Percentiles rank a stretch among this genome's conserved stretches.
These are phyloP conservation scores for Kwoniella mangroviensis DNA, from an alignment of 768 basidiomycete genomes.

Conservation along the genomic window DNA sequence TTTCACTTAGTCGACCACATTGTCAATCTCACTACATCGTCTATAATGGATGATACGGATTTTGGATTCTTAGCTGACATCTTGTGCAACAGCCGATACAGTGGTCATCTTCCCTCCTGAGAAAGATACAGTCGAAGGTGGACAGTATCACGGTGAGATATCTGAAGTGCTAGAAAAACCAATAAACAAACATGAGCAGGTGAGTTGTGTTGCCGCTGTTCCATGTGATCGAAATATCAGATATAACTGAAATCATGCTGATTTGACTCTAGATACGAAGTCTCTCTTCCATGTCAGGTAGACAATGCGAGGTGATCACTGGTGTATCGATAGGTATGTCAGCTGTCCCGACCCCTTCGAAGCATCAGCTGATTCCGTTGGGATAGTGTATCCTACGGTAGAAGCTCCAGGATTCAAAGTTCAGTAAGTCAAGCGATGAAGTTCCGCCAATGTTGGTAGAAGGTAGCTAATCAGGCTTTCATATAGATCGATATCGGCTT, in stretches of 20 bases:
- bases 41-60: background rate
- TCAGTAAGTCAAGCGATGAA: slow-evolving; percentile 35
- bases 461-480: background rate
- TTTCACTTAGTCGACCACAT: no score
- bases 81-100: slow-evolving; percentile 77
- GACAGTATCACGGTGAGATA: slow-evolving; percentile 45
- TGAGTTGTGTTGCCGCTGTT: slow-evolving; percentile 16
- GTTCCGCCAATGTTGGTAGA: background rate
- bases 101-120: slow-evolving; percentile 78
- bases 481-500: slow-evolving; percentile 53
- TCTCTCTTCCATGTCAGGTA: slow-evolving; percentile 84
- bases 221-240: no score
- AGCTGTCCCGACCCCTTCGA: background rate
- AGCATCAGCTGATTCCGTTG: background rate
- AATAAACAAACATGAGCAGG: slow-evolving; percentile 67
- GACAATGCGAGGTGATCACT: slow-evolving; percentile 88
- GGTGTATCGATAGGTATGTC: slow-evolving; percentile 76
- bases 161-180: slow-evolving; percentile 94
- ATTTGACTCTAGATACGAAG: slow-evolving; percentile 69
- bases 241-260: background rate
- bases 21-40: no score
- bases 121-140: slow-evolving; percentile 36
- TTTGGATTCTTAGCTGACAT: slow-evolving; percentile 4
- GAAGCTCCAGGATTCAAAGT: slow-evolving; percentile 57
- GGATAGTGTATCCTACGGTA: slow-evolving; percentile 53